Conservation (phyloP, 495 filamentous ascomycete genomes). For the Xylaria telfairii region DNA sequence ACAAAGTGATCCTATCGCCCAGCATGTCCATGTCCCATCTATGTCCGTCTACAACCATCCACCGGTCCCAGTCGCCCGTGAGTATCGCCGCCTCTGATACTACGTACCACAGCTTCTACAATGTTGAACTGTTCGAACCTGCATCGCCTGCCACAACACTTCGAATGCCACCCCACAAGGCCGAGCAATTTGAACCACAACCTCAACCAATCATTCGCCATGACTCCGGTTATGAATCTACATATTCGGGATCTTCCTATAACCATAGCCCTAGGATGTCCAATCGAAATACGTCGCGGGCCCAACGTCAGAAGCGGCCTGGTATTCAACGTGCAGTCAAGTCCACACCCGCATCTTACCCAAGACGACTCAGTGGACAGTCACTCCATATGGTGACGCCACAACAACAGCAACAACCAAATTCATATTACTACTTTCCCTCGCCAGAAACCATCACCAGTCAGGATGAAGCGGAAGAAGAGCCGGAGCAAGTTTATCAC, state of each 20-base stretch:
- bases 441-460: conserved; percentile 39
- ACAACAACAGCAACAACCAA: conserved; percentile 42
- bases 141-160: conserved; percentile 15
- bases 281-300: not conserved
- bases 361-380: conserved; percentile 34
- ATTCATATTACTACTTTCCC: conserved; percentile 56
- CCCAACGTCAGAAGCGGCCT: conserved; percentile 42
- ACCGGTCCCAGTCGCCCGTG: conserved; percentile 47
- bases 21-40: conserved; percentile 48
- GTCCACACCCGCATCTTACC: conserved; percentile 39
- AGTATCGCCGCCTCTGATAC: conserved; percentile 50
- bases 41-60: conserved; percentile 33
- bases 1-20: conserved; percentile 17
- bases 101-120: conserved; percentile 56
- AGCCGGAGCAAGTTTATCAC: conserved; percentile 30
- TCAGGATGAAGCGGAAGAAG: conserved; percentile 28
- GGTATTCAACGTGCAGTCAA: conserved; percentile 41
- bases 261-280: conserved; percentile 21
- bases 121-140: conserved; percentile 47
- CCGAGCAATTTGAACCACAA: conserved; percentile 21
- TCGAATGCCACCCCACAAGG: conserved; percentile 25
- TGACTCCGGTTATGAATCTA: conserved; percentile 59
- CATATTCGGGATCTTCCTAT: conserved; percentile 29
- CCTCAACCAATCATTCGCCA: conserved; percentile 51
- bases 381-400: conserved; percentile 35